Conservation (phyloP, 495 filamentous ascomycete genomes). For the Penicillium canescens region DNA sequence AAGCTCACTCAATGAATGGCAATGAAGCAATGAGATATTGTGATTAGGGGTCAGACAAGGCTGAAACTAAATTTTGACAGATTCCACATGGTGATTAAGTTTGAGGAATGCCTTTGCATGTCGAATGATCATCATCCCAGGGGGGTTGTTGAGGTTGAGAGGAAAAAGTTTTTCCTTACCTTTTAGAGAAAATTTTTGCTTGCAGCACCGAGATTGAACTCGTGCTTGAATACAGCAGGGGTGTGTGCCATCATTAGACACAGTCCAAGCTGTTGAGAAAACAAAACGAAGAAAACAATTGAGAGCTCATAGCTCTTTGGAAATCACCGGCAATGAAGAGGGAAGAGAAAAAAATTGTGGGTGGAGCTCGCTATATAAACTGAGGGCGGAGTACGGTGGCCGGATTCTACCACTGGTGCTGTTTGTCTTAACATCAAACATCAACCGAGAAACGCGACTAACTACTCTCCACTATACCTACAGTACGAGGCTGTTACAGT, state of each 20-base stretch:
- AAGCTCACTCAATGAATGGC: conserved; percentile 18
- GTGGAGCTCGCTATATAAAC: conserved; percentile 31
- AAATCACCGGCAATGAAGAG: conserved; percentile 22
- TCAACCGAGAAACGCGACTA: neutral
- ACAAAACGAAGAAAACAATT: conserved; percentile 11
- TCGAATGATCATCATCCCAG: conserved; percentile 78
- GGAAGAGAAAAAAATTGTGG: conserved; percentile 42
- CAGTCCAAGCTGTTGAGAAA: conserved; percentile 6
- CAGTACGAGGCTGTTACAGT: no score
- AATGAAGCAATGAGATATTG: conserved; percentile 26
- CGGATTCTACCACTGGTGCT: conserved; percentile 6
- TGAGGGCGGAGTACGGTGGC: conserved; percentile 11
- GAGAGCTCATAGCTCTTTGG: conserved; percentile 17
- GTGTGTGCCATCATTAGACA: conserved; percentile 13
- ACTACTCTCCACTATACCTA: neutral
- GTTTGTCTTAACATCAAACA: conserved; percentile 14
- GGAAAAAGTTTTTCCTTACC: conserved; percentile 48
- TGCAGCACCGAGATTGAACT: neutral
- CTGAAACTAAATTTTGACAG: conserved; percentile 85
- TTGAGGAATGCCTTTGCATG: conserved; percentile 97
- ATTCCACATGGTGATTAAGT: conserved; percentile 87
- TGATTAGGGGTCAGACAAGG: conserved; percentile 81
- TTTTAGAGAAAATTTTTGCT: conserved; percentile 40
- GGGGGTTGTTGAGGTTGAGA: conserved; percentile 15
- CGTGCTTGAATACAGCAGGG: neutral